phyloP scores from a whole-genome alignment of 2,329 filamentous ascomycete species.

The Colletotrichum ledebouriae region DNA sequence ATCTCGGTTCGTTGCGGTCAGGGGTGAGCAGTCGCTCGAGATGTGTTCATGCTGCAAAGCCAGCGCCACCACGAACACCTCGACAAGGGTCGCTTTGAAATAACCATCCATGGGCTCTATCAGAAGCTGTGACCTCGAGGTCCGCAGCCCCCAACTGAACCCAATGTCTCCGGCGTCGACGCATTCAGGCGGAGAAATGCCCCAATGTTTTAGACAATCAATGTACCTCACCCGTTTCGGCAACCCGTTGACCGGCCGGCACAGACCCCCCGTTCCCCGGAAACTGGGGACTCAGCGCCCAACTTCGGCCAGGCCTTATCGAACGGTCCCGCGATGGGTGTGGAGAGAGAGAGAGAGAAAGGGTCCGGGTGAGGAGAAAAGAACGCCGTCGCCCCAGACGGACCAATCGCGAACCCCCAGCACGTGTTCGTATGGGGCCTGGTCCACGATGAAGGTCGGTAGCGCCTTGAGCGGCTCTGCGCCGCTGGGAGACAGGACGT shows the following conservation, averaged over 20 bases:
- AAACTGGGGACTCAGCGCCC: slow-evolving; percentile 10
- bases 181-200: slow-evolving; percentile 18
- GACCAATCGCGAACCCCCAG: slow-evolving; percentile 5
- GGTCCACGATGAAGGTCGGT: background rate
- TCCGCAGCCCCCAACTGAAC: background rate
- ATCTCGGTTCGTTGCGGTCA: slow-evolving; percentile 1
- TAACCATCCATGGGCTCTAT: background rate
- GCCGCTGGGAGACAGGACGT: slow-evolving; percentile 17
- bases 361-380: background rate
- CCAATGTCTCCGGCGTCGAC: slow-evolving; percentile 8
- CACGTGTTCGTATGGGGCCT: background rate
- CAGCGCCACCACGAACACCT: slow-evolving; percentile 2
- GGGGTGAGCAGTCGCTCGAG: slow-evolving; percentile 3
- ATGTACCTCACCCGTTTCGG: slow-evolving; percentile 22
- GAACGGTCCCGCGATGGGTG: slow-evolving; percentile 19
- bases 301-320: slow-evolving; percentile 26
- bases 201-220: background rate
- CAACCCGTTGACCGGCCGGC: slow-evolving; percentile 16
- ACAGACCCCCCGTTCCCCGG: slow-evolving; percentile 31
- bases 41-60: slow-evolving; percentile 9
- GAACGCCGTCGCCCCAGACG: background rate
- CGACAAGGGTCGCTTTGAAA: background rate
- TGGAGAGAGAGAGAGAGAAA: slow-evolving; percentile 14
- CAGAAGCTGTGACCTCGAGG: too few relatives aligned
- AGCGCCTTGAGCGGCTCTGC: slow-evolving; percentile 7